Conservation (phyloP, 2,329 filamentous ascomycete genomes). For the Rhinocladiella mackenziei region DNA sequence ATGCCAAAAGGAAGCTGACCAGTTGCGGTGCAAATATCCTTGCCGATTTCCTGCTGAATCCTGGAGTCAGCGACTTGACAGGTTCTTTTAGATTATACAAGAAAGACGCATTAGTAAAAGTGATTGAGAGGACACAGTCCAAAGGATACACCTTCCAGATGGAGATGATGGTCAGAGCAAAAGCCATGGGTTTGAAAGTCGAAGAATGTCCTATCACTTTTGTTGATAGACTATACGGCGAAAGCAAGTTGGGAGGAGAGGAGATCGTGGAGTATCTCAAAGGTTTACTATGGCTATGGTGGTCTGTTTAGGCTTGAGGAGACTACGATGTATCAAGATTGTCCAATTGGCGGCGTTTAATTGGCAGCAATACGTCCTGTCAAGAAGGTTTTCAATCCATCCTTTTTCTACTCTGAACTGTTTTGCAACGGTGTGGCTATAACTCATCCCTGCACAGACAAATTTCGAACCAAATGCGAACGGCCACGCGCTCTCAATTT, state of each 20-base stretch:
- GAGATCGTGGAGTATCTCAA: constrained; percentile 97
- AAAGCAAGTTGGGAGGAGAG: constrained; percentile 87
- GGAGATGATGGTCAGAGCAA: constrained; percentile 98
- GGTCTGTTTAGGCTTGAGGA: constrained; percentile 57
- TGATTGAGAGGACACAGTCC: constrained; percentile 84
- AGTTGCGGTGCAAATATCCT: constrained; percentile 89
- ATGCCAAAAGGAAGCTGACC: constrained; percentile 73
- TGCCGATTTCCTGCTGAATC: constrained; percentile 86
- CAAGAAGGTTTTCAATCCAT: neutral
- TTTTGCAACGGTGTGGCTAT: too few species aligned
- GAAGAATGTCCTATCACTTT: constrained; percentile 95
- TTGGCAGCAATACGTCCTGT: neutral
- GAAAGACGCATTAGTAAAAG: constrained; percentile 80
- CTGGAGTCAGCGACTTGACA: constrained; percentile 91
- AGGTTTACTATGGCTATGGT: constrained; percentile 72
- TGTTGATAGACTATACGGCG: constrained; percentile 90
- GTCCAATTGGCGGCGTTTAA: neutral
- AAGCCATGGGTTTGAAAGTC: constrained; percentile 90
- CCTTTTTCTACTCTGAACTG: neutral
- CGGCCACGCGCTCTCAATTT: too few species aligned
- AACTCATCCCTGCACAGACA: too few species aligned
- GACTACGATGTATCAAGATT: neutral
- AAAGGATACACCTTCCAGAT: constrained; percentile 99
- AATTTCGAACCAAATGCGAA: too few species aligned
- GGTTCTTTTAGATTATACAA: constrained; percentile 95